Evolutionary conservation across 2,329 filamentous ascomycete species (phyloP).

Genomic region (Neospermospora avenae): DNA sequence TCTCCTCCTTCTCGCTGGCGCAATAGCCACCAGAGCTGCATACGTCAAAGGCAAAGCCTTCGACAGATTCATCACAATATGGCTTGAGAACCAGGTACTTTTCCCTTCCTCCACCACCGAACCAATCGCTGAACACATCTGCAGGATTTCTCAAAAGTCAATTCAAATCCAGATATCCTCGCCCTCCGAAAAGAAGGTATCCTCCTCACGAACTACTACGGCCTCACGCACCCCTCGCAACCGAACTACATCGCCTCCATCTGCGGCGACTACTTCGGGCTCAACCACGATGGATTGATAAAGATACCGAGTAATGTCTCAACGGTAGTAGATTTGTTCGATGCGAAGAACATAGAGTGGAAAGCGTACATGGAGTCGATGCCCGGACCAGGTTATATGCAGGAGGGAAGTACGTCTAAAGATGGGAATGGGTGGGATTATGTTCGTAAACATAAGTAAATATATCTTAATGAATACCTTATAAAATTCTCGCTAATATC

Average conservation of each 20-base stretch:
- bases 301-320: constrained; percentile 44
- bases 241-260: constrained; percentile 48
- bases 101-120: neutral
- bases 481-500: neutral
- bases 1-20: constrained; percentile 13
- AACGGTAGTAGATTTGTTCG: constrained; percentile 46
- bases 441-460: constrained; percentile 35
- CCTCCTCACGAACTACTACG: constrained; percentile 43
- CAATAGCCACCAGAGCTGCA: constrained; percentile 12
- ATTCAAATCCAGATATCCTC: constrained; percentile 39
- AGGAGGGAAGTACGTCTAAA: constrained; percentile 36
- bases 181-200: constrained; percentile 44
- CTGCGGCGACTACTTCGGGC: constrained; percentile 46
- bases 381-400: constrained; percentile 47
- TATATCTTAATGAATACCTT: neutral
- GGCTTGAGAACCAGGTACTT: constrained; percentile 56
- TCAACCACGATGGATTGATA: constrained; percentile 45
- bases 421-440: constrained; percentile 38
- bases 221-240: constrained; percentile 45
- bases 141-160: constrained; percentile 44
- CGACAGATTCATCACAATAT: constrained; percentile 58
- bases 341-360: constrained; percentile 41
- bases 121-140: neutral
- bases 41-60: constrained; percentile 49
- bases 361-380: constrained; percentile 45